A percentile compares a stretch with the other conserved stretches of the same genome.
Conservation (phyloP, 306 rosid genomes). For the Carpinus viminea region DNA sequence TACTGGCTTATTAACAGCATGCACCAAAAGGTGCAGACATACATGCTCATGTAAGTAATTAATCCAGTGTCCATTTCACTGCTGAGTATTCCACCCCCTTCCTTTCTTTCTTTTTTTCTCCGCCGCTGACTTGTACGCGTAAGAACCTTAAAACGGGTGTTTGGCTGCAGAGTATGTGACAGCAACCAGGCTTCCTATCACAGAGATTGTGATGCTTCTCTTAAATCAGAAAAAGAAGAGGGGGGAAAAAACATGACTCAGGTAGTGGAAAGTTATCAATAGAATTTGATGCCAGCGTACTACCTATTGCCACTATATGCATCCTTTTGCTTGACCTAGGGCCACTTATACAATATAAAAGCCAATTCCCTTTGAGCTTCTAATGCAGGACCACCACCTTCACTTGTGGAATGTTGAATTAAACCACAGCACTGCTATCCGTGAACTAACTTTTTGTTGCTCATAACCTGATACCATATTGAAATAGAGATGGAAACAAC, state of each 20-base stretch:
- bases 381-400: too few species aligned
- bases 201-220: too few species aligned
- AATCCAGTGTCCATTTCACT: background rate
- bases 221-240: too few species aligned
- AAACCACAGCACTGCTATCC: background rate
- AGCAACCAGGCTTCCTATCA: too few species aligned
- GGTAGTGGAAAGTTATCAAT: background rate
- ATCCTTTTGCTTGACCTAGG: background rate
- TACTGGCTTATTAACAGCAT: background rate
- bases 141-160: background rate
- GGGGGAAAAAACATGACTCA: background rate
- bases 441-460: background rate
- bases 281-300: background rate
- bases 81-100: background rate
- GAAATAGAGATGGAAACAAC: too few species aligned
- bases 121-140: background rate
- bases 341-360: background rate
- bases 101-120: background rate
- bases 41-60: background rate
- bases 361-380: background rate
- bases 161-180: background rate
- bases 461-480: too few species aligned
- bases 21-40: background rate
- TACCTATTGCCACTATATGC: background rate
- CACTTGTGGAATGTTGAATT: background rate